Conservation (phyloP, 2,329 filamentous ascomycete genomes). For the Plenodomus biglobosus region DNA sequence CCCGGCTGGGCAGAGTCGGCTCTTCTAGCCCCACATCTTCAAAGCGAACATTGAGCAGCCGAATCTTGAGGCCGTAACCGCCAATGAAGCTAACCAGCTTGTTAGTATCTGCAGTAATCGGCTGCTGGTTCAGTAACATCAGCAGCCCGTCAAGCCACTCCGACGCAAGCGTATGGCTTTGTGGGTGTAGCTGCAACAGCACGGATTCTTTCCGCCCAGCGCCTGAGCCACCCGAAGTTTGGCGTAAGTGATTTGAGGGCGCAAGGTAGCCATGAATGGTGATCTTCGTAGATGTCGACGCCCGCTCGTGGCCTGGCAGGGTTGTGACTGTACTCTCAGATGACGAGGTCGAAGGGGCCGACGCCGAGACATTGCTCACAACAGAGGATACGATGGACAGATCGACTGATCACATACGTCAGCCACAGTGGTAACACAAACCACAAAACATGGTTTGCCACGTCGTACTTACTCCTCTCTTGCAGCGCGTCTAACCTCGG, state of each 20-base stretch:
- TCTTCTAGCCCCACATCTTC: conserved; percentile 73
- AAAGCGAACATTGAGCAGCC: conserved; percentile 85
- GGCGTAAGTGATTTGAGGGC: conserved; percentile 31
- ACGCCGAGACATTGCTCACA: conserved; percentile 83
- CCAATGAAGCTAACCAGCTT: conserved; percentile 83
- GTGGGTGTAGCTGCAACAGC: conserved; percentile 79
- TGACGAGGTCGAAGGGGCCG: conserved; percentile 52
- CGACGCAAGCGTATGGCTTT: conserved; percentile 78
- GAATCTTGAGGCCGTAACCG: conserved; percentile 90
- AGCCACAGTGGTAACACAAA: conserved; percentile 29
- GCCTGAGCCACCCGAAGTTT: conserved; percentile 35
- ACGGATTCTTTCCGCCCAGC: conserved; percentile 63
- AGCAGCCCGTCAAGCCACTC: conserved; percentile 96
- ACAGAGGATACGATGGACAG: conserved; percentile 87
- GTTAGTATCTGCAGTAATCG: conserved; percentile 95
- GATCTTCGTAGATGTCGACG: conserved; percentile 72
- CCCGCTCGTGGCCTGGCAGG: conserved; percentile 30
- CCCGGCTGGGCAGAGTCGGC: conserved; percentile 75
- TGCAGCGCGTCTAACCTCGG: conserved; percentile 72
- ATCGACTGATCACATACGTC: conserved; percentile 61
- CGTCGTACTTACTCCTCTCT: conserved; percentile 64
- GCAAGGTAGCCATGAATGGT: conserved; percentile 77
- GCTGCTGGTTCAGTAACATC: conserved; percentile 92
- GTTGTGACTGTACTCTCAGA: conserved; percentile 53
- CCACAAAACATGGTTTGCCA: conserved; percentile 9